Evolutionary conservation across 2,329 filamentous ascomycete species (phyloP).

Genomic region (Exophiala sideris): DNA sequence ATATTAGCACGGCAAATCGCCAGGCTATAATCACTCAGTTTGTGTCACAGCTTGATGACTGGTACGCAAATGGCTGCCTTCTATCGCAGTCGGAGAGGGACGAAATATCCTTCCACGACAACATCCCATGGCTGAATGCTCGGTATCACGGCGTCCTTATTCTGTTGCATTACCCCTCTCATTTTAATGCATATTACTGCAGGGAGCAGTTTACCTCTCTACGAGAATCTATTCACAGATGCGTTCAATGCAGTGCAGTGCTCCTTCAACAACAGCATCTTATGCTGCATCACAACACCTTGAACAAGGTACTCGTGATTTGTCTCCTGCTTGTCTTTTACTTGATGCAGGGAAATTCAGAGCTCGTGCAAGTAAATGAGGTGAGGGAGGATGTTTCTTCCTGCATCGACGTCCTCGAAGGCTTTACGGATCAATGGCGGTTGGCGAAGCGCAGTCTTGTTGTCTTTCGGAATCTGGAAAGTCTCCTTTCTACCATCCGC

Average conservation of each 20-base stretch:
- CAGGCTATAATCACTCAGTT: neutral
- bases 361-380: neutral
- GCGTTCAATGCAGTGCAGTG: neutral
- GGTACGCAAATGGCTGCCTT: neutral
- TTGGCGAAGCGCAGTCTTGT: neutral
- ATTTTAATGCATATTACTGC: neutral
- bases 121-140: neutral
- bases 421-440: neutral
- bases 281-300: neutral
- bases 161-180: neutral
- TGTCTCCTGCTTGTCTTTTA: neutral
- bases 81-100: neutral
- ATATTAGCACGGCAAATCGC: neutral
- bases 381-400: neutral
- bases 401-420: neutral
- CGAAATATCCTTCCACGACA: slow-evolving; percentile 1
- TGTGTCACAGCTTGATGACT: neutral
- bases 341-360: too few relatives aligned
- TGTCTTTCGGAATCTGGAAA: neutral
- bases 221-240: neutral
- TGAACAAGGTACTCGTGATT: neutral
- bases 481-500: neutral
- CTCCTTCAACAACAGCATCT: neutral
- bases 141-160: neutral
- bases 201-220: neutral